These are phyloP conservation scores for Nothophytophthora sp. DNA, from an alignment of 352 stramenopile species.

Conservation along the genomic window DNA sequence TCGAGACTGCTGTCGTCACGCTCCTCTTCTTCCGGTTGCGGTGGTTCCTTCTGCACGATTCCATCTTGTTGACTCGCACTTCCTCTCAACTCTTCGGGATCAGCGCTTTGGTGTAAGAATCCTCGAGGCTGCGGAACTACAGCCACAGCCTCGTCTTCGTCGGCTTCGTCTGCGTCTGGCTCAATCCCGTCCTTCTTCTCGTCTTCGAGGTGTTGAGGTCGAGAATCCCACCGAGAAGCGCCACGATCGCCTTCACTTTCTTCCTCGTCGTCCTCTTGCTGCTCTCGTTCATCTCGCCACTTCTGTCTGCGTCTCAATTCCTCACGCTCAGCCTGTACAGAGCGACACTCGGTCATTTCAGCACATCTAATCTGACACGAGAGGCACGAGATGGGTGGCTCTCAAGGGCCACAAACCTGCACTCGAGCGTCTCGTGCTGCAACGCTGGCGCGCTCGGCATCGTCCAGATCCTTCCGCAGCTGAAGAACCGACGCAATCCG, in stretches of 20 bases:
- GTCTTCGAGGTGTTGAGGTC: constrained; percentile 2
- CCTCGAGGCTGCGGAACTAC: constrained; percentile 34
- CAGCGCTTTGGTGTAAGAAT: constrained; percentile 16
- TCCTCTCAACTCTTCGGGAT: constrained; percentile 19
- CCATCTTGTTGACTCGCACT: not conserved
- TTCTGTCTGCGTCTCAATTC: constrained; percentile 11
- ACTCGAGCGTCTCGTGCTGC: constrained; percentile 32
- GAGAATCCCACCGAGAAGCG: no score
- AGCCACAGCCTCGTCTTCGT: constrained; percentile 22
- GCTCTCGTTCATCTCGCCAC: constrained; percentile 8
- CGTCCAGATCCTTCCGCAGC: constrained; percentile 41
- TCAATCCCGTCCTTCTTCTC: constrained; percentile 10
- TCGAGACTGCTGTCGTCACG: not conserved
- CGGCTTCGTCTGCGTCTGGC: constrained; percentile 15
- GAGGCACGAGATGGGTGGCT: not conserved
- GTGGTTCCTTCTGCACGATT: constrained; percentile 3
- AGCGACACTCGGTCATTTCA: not conserved
- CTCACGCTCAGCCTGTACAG: constrained; percentile 23
- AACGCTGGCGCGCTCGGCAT: constrained; percentile 40
- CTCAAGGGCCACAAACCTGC: constrained; percentile 23
- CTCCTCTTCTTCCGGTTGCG: not conserved
- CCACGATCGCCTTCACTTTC: not conserved
- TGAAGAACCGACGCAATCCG: constrained; percentile 34
- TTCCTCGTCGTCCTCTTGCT: constrained; percentile 8
- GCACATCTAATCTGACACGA: not conserved